Conservation (phyloP, 2,329 filamentous ascomycete genomes). For the Talaromyces funiculosus region DNA sequence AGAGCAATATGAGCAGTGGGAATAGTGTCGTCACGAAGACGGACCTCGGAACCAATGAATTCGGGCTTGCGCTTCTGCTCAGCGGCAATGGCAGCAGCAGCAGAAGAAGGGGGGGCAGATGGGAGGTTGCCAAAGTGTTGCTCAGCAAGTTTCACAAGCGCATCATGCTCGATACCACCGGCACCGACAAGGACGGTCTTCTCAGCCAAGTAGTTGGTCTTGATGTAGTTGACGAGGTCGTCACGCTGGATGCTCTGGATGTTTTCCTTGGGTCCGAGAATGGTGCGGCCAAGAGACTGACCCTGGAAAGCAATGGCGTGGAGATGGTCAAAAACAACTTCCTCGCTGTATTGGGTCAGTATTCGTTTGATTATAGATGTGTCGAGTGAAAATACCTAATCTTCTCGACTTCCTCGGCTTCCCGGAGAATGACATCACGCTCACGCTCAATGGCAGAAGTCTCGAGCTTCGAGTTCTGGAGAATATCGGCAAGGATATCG, state of each 20-base stretch:
- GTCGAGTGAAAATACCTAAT: slow-evolving; percentile 2
- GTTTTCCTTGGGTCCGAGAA: slow-evolving; percentile 96
- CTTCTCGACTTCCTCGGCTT: slow-evolving; percentile 99
- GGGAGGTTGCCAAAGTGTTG: slow-evolving; percentile 86
- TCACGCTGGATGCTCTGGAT: slow-evolving; percentile 91
- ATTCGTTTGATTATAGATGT: background rate
- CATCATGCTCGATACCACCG: slow-evolving; percentile 86
- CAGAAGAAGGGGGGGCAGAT: slow-evolving; percentile 65
- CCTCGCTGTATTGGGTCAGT: slow-evolving; percentile 66
- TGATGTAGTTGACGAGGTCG: slow-evolving; percentile 93
- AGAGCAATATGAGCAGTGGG: slow-evolving; percentile 96
- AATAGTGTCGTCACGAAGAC: slow-evolving; percentile 93
- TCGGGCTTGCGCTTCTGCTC: slow-evolving; percentile 80
- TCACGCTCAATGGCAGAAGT: slow-evolving; percentile 88
- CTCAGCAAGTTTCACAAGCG: slow-evolving; percentile 93
- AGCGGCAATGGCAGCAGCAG: slow-evolving; percentile 65
- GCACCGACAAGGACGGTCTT: slow-evolving; percentile 98
- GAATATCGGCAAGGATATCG: slow-evolving; percentile 97
- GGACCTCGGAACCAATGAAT: slow-evolving; percentile 93
- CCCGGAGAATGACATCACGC: slow-evolving; percentile 95
- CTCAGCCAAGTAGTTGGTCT: slow-evolving; percentile 98
- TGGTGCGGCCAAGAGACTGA: slow-evolving; percentile 94
- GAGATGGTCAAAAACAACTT: slow-evolving; percentile 98
- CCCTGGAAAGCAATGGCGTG: slow-evolving; percentile 97
- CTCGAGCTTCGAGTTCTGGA: slow-evolving; percentile 99